A percentile compares a stretch with the other conserved stretches of the same genome.
Conservation (phyloP, 257 asterid genomes). For the Solanum rostratum region DNA sequence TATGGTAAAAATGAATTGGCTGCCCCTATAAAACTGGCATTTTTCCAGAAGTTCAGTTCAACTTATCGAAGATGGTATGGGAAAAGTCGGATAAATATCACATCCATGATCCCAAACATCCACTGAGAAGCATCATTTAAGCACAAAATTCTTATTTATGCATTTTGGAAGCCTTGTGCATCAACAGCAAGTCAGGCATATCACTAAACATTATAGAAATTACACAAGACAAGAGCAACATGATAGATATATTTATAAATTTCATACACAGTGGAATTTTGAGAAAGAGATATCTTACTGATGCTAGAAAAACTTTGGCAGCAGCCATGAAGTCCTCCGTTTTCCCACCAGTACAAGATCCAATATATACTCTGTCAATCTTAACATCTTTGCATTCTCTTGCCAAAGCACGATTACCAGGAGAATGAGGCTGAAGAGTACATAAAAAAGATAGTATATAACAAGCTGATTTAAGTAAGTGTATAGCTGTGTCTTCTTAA, state of each 20-base stretch:
- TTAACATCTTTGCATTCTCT: slow-evolving; percentile 93
- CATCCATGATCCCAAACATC: neutral
- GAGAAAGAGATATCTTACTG: slow-evolving; percentile 33
- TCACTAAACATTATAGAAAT: neutral
- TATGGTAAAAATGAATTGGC: neutral
- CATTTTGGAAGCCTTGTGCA: neutral
- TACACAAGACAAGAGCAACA: neutral
- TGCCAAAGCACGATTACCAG: slow-evolving; percentile 92
- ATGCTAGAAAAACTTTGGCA: slow-evolving; percentile 79
- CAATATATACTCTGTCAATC: slow-evolving; percentile 87
- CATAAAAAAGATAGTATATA: neutral
- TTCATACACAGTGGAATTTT: neutral
- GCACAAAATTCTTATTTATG: neutral
- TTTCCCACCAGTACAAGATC: slow-evolving; percentile 97
- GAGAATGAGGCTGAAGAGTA: slow-evolving; percentile 80
- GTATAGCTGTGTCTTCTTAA: neutral
- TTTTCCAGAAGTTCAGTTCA: neutral
- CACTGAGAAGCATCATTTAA: neutral
- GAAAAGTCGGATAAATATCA: neutral
- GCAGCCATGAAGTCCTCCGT: slow-evolving; percentile 98
- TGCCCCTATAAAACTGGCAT: neutral
- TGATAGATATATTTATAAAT: neutral
- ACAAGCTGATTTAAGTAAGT: neutral
- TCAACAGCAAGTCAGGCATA: neutral
- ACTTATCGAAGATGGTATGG: neutral